Base-by-base conservation (phyloP, 352 stramenopile genomes). In the Pythium sp. region DNA sequence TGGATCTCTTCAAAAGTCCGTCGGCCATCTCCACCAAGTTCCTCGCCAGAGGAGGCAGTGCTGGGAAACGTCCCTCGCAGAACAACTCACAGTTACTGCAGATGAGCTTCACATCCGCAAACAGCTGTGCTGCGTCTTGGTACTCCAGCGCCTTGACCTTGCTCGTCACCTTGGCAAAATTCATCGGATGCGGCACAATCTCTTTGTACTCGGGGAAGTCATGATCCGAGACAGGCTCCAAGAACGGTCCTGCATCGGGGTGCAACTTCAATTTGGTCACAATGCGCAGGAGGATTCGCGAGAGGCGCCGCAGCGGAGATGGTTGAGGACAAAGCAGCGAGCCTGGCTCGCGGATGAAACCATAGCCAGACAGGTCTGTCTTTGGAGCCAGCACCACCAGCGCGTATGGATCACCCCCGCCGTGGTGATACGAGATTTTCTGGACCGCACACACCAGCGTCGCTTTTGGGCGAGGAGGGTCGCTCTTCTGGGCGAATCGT, bases 121-220 rank as follows among this genome's bases (percentile, higher is more conserved):
- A 73, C 72, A 95, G 87, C 26, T 87, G 72, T 12, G 69, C 67
- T 4, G 69, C 72, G 36, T 64, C 86, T 22, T 78, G 76, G 71
- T 93, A 95, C 65, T 84, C 74, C 22, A 87, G 71, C 11, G 75
- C 69, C 36, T 81, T 82, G 1, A 81, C 81, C 57, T 93, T 92
- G 7, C 56, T 46, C 1, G 74, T 74, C 26, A 93, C 86, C 69
- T 78, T 86, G 2, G 66, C 74, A 15, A 95, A 75, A 68, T 95
- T 78, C 79, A 93, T 93, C 7, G 87, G 87, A 61, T 86, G 72
- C 46, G 83, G 70, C 20, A 95, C 76, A 47, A 95, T 93, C 36
- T 93, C 84, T 57, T 91, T 93, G 73, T 95, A 95, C 56, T 92
- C 81, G 0, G 87, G 87, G 49, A 95, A 95, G 28, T 95, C 85